Base-by-base conservation (phyloP, 2,329 filamentous ascomycete species). In the Calonectria ilicicola region DNA sequence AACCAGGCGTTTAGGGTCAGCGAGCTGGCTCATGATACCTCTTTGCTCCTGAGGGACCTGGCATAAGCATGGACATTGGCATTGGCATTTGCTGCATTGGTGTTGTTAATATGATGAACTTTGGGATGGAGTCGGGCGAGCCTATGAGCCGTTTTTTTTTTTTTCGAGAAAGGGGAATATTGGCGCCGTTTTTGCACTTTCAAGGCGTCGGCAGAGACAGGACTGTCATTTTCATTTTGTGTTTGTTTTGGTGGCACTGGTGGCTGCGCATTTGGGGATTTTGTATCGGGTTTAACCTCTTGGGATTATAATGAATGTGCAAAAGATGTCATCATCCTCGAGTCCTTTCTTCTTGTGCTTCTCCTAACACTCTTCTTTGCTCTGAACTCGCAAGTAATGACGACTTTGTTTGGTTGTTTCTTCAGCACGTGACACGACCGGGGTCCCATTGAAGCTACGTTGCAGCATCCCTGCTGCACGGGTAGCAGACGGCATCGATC, bases 141-240 rank as follows among this genome's bases (percentile, higher is more conserved):
- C 62, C 72, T 63, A 73, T 51, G 66, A 69, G 71, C 67, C 68
- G 47, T 80, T 40, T 58, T 58, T 58, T 56, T 56, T 35, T 38
- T 56, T 56, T 23, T 75, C 68, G 75, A 65, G 72, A 73, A 77
- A 74, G 70, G 69, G 72, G 72, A 64, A 29, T 26, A 77, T 74
- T 67, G 65, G 69, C 69, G 75, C 76, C 73, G 78, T 80, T 79
- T 77, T 73, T 79, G 77, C 78, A 80, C 76, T 80, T 80, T 74
- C 71, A 72, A 72, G 78, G 78, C 78, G 78, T 77, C 71, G 72
- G 60, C 72, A 77, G 69, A 76, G 72, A 78, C 65, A 77, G 65
- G 78, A 76, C 72, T 70, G 69, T 73, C 58, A 69, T 62, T 72
- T 68, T 74, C 74, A 65, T 72, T 74, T 19, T 38, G 70, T 73